Evolutionary conservation across 2,329 filamentous ascomycete genomes (phyloP), one percentile per base, ranked within the genome.

Genomic region (Ophiostoma sp.): DNA sequence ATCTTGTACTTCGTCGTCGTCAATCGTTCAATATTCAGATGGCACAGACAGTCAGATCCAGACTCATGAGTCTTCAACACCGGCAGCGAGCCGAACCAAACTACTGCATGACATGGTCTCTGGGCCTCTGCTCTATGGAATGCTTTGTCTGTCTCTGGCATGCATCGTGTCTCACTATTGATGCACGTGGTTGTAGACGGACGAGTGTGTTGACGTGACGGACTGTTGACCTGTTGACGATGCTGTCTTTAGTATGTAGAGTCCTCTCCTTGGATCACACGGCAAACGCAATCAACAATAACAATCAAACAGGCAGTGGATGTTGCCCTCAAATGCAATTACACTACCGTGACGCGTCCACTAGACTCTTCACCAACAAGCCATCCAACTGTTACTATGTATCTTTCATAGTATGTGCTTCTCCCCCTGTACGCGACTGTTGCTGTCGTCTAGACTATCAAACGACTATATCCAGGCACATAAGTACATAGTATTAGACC

Each of bases 71-170:
- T 57, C 39, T 41, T 41, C 52, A 62, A 17, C 57, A 64, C 23
- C 52, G 60, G 60, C 60, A 36, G 60, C 15, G 31, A 64, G 60
- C 60, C 60, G 60, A 64, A 64, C 33, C 33, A 64, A 64, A 35
- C 33, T 35, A 31, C 17, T 35, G 52, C 52, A 64, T 35, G 60
- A n/a, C 60, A 64, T 39, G 60, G 52, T 31, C 44, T 7, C 17
- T 20, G 6, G 27, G 27, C 27, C 39, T 41, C 11, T 41, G 1
- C 13, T 41, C 44, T 48, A 13, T 4, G 52, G 23, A 57, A 57
- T 57, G 52, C 52, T 31, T 27, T 57, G 52, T 48, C 44, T 48
- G 44, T 57, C 52, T 57, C n/a, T 31, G 8, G 7, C 17, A 48
- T 27, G 23, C 52, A 57, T 20, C 7, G 17, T 57, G 52, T 57